phyloP scores from a whole-genome alignment of 2,329 filamentous ascomycete species.

The Lanzia echinophila region DNA sequence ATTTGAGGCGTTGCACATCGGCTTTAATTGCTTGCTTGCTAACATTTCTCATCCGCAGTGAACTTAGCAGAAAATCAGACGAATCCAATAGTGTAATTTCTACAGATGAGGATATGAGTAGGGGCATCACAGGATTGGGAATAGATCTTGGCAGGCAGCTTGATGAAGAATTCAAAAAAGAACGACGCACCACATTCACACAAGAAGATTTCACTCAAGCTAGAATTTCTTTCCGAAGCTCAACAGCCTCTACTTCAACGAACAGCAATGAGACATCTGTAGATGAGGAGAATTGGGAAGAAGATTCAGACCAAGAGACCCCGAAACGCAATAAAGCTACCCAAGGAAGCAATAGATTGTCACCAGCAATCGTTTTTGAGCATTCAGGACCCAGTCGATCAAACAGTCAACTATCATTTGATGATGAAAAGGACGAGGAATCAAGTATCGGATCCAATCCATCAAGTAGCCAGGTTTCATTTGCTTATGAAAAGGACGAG shows the following conservation, averaged over 20 bases:
- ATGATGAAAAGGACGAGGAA: background rate
- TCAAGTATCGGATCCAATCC: no score
- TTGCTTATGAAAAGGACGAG: background rate
- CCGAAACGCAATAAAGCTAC: no score
- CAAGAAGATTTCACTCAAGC: background rate
- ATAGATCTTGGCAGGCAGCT: constrained; percentile 6
- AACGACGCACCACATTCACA: background rate
- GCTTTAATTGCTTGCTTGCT: no score
- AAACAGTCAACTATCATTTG: background rate
- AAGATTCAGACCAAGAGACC: no score
- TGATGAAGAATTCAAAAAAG: constrained; percentile 1
- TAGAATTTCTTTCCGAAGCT: background rate
- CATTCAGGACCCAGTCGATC: no score
- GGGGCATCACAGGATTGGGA: background rate
- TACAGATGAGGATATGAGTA: background rate
- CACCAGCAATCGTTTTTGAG: no score
- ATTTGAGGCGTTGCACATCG: no score
- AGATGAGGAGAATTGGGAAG: background rate
- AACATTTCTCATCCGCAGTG: no score
- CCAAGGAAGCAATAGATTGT: no score
- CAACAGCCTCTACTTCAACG: background rate
- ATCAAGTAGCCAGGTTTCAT: no score
- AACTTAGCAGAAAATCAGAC: constrained; percentile 4
- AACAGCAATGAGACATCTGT: background rate
- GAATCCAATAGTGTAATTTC: background rate